Base-by-base conservation (phyloP, 1,284 basidiomycete species). In the Ceratobasidium papillatum region DNA sequence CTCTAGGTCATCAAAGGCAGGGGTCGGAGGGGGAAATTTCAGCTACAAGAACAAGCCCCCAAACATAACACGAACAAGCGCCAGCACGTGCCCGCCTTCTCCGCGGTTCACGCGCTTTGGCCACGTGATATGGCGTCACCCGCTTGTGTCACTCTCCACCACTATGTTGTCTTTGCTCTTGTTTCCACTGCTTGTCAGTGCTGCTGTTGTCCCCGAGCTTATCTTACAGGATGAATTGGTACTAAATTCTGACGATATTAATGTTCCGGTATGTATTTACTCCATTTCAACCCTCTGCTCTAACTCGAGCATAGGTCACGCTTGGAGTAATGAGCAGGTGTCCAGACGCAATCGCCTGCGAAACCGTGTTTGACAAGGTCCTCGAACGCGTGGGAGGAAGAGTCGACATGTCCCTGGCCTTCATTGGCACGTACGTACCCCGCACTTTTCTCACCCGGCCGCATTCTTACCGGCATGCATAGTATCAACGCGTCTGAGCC, bases 251-350 rank as follows among this genome's bases (percentile, higher is more conserved):
- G 17, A 61, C 3, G 45, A 62, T 14, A 12, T 51, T 5, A 72
- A 72, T 9, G 69, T 72, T n/a, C 69, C 69, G n/a, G 69, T 72
- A 22, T 45, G 69, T 61, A 25, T 59, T 58, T 27, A n/a, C 32
- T 41, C 32, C 11, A 25, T 38, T 25, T 58, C 56, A 61, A 17
- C 59, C 38, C 30, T 30, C 32, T 12, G 69, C n/a, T 47, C 66
- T 71, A 34, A 56, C 54, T 25, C 54, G n/a, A 30, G 32, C 22
- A 3, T 17, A 72, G 69, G 82, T 86, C 12, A 79, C 85, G 49
- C 83, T 94, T 27, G 92, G 91, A 27, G 91, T 94, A 51, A 93
- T 93, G 91, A 91, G 90, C 78, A 87, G 86, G 58, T 93, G 92
- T 80, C 91, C 91, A 1, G 93, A 94, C 77, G 92, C 92, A 4